phyloP scores from a whole-genome alignment of 257 asterid species.

The Sherardia arvensis region DNA sequence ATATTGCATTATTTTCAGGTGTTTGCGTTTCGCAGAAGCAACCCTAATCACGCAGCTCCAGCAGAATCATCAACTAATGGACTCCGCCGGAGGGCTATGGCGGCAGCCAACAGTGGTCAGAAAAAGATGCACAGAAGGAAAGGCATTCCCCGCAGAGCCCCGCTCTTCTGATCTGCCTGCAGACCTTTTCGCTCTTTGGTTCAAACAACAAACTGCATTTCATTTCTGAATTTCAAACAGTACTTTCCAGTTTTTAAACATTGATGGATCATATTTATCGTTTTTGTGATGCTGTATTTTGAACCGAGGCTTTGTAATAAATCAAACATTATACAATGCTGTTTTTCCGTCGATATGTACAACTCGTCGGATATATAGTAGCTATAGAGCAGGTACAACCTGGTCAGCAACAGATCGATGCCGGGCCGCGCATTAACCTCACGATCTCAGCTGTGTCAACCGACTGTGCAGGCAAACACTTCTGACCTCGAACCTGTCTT shows the following conservation, averaged over 20 bases:
- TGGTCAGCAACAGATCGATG: conserved; percentile 69
- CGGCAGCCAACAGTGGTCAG: background rate
- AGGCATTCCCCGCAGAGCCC: background rate
- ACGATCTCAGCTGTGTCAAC: conserved; percentile 73
- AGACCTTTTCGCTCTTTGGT: background rate
- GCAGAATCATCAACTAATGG: too few relatives aligned
- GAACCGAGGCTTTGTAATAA: too few relatives aligned
- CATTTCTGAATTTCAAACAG: too few relatives aligned
- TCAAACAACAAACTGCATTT: background rate
- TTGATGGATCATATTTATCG: background rate
- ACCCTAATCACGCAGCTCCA: too few relatives aligned
- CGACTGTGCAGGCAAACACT: conserved; percentile 80
- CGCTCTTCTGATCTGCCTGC: background rate
- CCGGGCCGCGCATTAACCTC: conserved; percentile 63
- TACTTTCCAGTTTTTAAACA: too few relatives aligned
- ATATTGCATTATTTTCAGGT: background rate
- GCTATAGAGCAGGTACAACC: conserved; percentile 15
- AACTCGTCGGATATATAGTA: background rate
- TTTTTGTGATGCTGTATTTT: too few relatives aligned
- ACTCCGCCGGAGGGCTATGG: background rate
- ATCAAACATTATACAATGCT: too few relatives aligned
- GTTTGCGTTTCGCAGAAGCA: background rate
- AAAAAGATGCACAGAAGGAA: background rate
- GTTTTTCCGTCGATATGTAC: conserved; percentile 1
- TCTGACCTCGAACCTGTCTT: conserved; percentile 90